Evolutionary conservation across 2,329 filamentous ascomycete genomes (phyloP).

Genomic region (Chaetomium sp.): DNA sequence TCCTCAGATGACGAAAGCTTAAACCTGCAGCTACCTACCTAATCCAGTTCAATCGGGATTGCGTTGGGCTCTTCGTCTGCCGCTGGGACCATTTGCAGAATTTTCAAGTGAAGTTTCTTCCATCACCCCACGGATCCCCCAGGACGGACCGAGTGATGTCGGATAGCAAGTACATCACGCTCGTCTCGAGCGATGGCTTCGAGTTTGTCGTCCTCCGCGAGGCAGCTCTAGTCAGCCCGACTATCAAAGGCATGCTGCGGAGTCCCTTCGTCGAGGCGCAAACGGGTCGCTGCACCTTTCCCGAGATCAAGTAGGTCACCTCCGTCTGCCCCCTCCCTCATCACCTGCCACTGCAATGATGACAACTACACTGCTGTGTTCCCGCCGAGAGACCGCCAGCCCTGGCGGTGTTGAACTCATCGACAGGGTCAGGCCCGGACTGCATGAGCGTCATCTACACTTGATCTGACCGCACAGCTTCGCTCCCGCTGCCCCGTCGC

Average conservation of each 20-base stretch:
- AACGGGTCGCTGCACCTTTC: slow-evolving; percentile 66
- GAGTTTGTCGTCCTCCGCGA: slow-evolving; percentile 76
- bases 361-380: slow-evolving; percentile 46
- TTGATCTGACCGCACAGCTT: slow-evolving; percentile 57
- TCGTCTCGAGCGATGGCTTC: slow-evolving; percentile 74
- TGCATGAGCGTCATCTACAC: slow-evolving; percentile 61
- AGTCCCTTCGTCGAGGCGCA: slow-evolving; percentile 67
- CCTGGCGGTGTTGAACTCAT: not conserved
- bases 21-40: not conserved
- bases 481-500: not conserved
- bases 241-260: slow-evolving; percentile 73
- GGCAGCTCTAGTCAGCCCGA: slow-evolving; percentile 68
- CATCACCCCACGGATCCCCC: slow-evolving; percentile 6
- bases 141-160: slow-evolving; percentile 30
- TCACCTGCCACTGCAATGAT: slow-evolving; percentile 38
- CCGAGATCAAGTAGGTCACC: slow-evolving; percentile 69
- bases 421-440: slow-evolving; percentile 41
- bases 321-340: slow-evolving; percentile 9
- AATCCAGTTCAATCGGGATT: not conserved
- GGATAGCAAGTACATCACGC: slow-evolving; percentile 70
- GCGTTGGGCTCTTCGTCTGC: not conserved
- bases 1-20: slow-evolving; percentile 9
- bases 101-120: slow-evolving; percentile 16
- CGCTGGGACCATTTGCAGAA: slow-evolving; percentile 4
- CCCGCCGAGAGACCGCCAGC: slow-evolving; percentile 50